Percentiles rank a stretch among this genome's conserved stretches.
These are phyloP conservation scores for Monilinia fructigena DNA, from an alignment of 2,329 filamentous ascomycete genomes.

Conservation along the genomic window DNA sequence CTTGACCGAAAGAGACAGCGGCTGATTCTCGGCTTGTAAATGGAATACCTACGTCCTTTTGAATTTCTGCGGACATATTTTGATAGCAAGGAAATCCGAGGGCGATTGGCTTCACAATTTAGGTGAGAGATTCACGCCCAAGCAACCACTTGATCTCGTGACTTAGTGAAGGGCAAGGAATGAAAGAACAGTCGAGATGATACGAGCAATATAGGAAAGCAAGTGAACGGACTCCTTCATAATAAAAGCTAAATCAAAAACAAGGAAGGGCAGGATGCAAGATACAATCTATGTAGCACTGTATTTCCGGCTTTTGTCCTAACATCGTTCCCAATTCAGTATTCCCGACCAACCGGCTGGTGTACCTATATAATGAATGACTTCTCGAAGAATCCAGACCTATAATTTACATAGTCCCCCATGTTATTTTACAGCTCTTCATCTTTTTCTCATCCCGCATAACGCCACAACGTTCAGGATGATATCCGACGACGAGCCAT, in stretches of 20 bases:
- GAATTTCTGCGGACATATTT: not conserved
- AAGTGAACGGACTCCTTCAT: not conserved
- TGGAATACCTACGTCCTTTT: slow-evolving; percentile 5
- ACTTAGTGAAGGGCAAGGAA: not conserved
- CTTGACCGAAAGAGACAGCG: slow-evolving; percentile 18
- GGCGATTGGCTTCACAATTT: not conserved
- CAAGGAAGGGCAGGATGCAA: not conserved
- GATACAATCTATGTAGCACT: not conserved
- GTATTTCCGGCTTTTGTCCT: slow-evolving; percentile 2
- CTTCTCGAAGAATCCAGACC: not conserved
- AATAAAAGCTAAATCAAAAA: not conserved
- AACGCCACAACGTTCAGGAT: slow-evolving; percentile 1
- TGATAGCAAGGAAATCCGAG: not conserved
- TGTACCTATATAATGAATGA: not conserved
- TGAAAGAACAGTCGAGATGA: not conserved
- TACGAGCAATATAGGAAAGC: not conserved
- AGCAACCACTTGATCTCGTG: not conserved
- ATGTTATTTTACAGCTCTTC: not conserved
- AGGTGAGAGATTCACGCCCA: not conserved
- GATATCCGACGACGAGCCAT: not conserved
- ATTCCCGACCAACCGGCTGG: not conserved
- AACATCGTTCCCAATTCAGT: not conserved
- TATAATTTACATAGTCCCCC: not conserved
- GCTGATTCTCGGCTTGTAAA: slow-evolving; percentile 5
- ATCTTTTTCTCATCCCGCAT: not conserved